Evolutionary conservation across 768 basidiomycete species (phyloP), one percentile per base, ranked within the genome.

Genomic region (Mycena rosella): DNA sequence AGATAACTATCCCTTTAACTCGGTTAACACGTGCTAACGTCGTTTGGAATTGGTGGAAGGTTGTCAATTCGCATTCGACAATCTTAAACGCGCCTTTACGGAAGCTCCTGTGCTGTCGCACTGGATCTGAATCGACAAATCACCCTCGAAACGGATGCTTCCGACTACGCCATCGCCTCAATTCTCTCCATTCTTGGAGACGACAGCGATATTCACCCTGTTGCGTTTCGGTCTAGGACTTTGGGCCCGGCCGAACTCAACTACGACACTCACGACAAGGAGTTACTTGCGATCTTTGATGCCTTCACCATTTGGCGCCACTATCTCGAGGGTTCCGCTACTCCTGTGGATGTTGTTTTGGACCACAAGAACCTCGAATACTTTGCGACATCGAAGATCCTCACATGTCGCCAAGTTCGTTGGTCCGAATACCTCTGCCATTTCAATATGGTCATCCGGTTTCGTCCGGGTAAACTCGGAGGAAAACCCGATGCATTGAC

Each of bases 261-360:
- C 71, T 86, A 86, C 69, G 74, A 80, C 22, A 75, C 78, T 3
- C 77, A 83, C 67, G 79, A 85, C 67, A 82, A 83, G 67, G 85
- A 86, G 65, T 67, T 85, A 1, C 74, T 85, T 0, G 82, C 82
- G 1, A 78, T 86, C 42, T 65, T 85, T 5, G 71, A 77, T 6
- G 67, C 76, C 0, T 77, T 82, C 59, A 47, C 60, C 14, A 32
- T 72, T 13, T 78, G 74, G 80, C 59, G 76, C 0, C 66, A 75
- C 17, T 81, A 75, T 55, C 73, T 79, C 6, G 72, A 77, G 47
- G 76, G 77, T 45, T 8, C 38, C 15, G 9, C 38, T 17, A 7
- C 15, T 17, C 9, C 38, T 10, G 14, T 38, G 8, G 38, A 38
- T 38, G 38, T 38, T 38, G 38, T 38, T 17, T 10, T 14, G 7